phyloP scores from a whole-genome alignment of 306 rosid genomes.

The Vigna radiata region DNA sequence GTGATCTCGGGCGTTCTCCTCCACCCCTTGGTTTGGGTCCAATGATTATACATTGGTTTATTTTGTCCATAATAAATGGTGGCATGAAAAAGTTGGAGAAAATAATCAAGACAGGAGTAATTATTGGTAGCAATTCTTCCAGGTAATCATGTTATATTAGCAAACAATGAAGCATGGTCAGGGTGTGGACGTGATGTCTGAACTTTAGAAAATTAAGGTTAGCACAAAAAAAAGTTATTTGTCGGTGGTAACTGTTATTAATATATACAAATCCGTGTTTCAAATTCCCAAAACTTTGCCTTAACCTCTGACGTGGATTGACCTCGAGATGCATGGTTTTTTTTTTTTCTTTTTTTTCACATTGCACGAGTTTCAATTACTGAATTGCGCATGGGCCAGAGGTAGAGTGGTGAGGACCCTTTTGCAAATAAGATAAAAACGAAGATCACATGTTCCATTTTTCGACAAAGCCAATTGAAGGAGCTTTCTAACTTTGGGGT shows the following conservation, averaged over 20 bases:
- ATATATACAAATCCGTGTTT: not conserved
- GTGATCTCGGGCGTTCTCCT: not conserved
- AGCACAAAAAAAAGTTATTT: not conserved
- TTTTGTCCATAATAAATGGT: not conserved
- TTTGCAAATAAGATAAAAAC: conserved; percentile 33
- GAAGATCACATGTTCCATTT: conserved; percentile 36
- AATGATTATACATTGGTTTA: not conserved
- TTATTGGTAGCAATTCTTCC: conserved; percentile 15
- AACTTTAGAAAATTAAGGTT: not conserved
- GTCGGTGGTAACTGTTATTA: not conserved
- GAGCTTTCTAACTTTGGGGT: conserved; percentile 14
- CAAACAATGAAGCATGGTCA: conserved; percentile 4
- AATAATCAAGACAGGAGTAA: not conserved
- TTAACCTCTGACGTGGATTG: not conserved
- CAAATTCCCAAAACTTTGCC: not conserved
- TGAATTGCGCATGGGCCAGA: not conserved
- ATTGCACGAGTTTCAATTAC: not conserved
- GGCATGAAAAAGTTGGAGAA: not conserved
- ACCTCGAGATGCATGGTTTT: not conserved
- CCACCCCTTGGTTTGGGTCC: not conserved
- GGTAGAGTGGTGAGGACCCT: conserved; percentile 14
- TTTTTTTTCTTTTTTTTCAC: not conserved
- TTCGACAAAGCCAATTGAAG: conserved; percentile 37
- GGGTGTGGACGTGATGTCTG: not conserved
- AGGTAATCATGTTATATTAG: not conserved